These are phyloP conservation scores for Pharnaceum exiguum DNA, from an alignment of 148 eudicot species.

Conservation along the genomic window DNA sequence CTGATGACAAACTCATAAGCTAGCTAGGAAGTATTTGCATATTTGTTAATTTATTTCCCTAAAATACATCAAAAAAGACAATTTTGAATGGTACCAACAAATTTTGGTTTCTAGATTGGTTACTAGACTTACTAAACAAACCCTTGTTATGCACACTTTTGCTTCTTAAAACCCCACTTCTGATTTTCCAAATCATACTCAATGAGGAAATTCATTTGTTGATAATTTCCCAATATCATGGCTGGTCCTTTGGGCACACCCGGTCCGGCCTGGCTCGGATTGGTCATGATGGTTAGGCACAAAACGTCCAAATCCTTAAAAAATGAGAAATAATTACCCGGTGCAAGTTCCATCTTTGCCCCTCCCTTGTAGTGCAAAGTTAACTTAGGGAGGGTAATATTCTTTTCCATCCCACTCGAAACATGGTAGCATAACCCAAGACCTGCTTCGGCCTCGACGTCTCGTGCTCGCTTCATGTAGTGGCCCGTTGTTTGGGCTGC, in stretches of 20 bases:
- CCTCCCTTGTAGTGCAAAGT: constrained; percentile 63
- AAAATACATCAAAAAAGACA: no score
- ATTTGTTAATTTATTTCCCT: no score
- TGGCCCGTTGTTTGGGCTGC: constrained; percentile 45
- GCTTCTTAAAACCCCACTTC: constrained; percentile 58
- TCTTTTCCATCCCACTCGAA: constrained; percentile 1
- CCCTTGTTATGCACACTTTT: constrained; percentile 30
- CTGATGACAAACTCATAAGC: no score
- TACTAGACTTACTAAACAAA: no score
- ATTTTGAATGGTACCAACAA: no score
- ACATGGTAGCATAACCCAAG: constrained; percentile 50
- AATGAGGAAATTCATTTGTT: constrained; percentile 61
- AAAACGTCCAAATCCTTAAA: constrained; percentile 17
- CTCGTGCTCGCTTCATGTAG: constrained; percentile 40
- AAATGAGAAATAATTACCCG: constrained; percentile 46
- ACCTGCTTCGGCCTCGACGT: constrained; percentile 36
- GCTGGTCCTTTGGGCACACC: constrained; percentile 33
- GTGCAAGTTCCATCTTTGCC: constrained; percentile 45
- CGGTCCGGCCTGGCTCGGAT: constrained; percentile 5
- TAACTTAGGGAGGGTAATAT: constrained; percentile 37
- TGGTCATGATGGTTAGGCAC: constrained; percentile 58
- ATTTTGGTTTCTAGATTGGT: no score
- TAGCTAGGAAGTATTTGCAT: no score
- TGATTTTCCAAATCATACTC: constrained; percentile 68
- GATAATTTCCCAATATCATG: constrained; percentile 65